Evolutionary conservation across 768 basidiomycete genomes (phyloP), one percentile per base, ranked within the genome.

Genomic region (Trametes cubensis): DNA sequence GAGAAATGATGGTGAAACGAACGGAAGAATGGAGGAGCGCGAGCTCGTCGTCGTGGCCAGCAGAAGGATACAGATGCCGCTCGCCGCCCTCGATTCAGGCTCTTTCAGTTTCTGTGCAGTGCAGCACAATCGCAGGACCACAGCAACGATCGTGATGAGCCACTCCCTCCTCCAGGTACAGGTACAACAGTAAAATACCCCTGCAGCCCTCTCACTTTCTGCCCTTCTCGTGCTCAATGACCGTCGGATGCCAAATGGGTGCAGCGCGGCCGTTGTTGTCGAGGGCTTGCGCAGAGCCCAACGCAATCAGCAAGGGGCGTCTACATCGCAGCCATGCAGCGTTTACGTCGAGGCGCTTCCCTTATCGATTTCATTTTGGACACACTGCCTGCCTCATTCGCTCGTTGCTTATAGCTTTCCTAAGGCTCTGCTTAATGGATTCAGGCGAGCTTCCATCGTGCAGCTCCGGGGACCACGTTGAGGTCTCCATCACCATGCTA

Each of bases 311-410:
- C 62, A 10, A 7, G 28, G 42, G 40, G 20, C 51, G 45, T 39
- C 42, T 40, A 14, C 28, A 28, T 28, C 23, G 38, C 20, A 30
- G 44, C 51, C 49, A 46, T 46, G 25, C 34, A 34, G 17, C 48
- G n/a, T 18, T 26, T 25, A 50, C 21, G 26, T 48, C 23, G 18
- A 59, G 55, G 50, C 61, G 61, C 41, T 55, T 56, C 55, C 28
- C 61, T 62, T 62, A 62, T 62, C 61, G 61, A 62, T 62, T 62
- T 62, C 61, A 62, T 62, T 57, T 28, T 52, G 47, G 30, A 20
- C 48, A 50, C 25, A 6, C 21, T 11, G 26, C 28, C 54, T 45
- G 38, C 40, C 60, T 26, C 54, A 28, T 28, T 28, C 14, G 47
- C 47, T 30, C 23, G 4, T 17, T 23, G 21, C 46, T 14, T 23